Evolutionary conservation across 1,139 yeast genomes (phyloP).

Genomic region (Yamadazyma friedrichii): DNA sequence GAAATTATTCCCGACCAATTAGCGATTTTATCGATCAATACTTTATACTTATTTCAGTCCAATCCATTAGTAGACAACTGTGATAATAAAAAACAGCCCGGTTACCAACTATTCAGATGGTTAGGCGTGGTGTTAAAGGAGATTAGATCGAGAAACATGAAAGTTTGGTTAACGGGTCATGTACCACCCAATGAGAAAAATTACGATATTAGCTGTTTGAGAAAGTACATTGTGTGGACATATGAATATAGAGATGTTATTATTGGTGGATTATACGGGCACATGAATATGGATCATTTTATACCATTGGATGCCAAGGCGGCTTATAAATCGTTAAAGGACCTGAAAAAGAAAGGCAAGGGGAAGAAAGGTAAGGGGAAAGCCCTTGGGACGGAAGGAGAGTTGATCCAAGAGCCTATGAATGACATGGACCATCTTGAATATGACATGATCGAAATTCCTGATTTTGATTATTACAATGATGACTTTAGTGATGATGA

Average conservation of each 20-base stretch:
- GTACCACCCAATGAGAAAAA: slow-evolving; percentile 85
- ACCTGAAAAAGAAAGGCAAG: slow-evolving; percentile 14
- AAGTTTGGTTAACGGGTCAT: slow-evolving; percentile 85
- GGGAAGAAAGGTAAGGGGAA: slow-evolving; percentile 9
- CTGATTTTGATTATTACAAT: slow-evolving; percentile 10
- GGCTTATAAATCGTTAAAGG: slow-evolving; percentile 55
- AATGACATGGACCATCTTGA: background rate
- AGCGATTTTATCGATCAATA: slow-evolving; percentile 76
- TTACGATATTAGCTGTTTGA: slow-evolving; percentile 66
- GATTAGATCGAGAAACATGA: slow-evolving; percentile 70
- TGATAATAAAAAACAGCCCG: slow-evolving; percentile 70
- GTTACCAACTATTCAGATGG: slow-evolving; percentile 76
- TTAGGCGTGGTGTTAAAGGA: slow-evolving; percentile 72
- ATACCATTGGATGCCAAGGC: slow-evolving; percentile 70
- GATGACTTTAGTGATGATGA: slow-evolving; percentile 10
- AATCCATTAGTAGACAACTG: slow-evolving; percentile 85
- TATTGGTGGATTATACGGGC: slow-evolving; percentile 82
- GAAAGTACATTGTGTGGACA: slow-evolving; percentile 74
- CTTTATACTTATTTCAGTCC: slow-evolving; percentile 69
- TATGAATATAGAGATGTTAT: slow-evolving; percentile 81
- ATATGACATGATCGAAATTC: slow-evolving; percentile 8
- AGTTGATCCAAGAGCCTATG: background rate
- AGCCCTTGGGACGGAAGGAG: background rate
- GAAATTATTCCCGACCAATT: slow-evolving; percentile 77
- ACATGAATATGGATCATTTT: slow-evolving; percentile 87